Evolutionary conservation across 768 basidiomycete species (phyloP).

Genomic region (Hericium rajendrae): DNA sequence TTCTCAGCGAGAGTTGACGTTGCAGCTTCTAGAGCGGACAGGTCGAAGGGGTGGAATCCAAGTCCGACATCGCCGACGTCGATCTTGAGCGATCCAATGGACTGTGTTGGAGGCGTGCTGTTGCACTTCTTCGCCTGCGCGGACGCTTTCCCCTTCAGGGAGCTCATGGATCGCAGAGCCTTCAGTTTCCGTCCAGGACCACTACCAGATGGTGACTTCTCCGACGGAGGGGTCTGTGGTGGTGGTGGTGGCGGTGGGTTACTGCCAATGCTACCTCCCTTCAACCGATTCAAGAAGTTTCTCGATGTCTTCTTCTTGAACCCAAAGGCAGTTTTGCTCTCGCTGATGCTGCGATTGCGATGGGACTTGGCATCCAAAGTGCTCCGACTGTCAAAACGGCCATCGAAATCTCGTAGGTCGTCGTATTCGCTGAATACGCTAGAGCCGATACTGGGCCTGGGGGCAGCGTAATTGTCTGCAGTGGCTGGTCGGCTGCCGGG

Average conservation of each 20-base stretch:
- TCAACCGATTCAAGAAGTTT: conserved; percentile 59
- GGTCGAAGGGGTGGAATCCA: conserved; percentile 34
- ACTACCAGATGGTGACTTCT: conserved; percentile 24
- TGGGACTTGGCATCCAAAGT: conserved; percentile 45
- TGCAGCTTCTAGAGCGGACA: conserved; percentile 22
- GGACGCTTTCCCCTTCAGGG: conserved; percentile 50
- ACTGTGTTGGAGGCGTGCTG: conserved; percentile 36
- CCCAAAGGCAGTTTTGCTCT: conserved; percentile 24
- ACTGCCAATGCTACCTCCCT: conserved; percentile 27
- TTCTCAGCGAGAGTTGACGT: conserved; percentile 16
- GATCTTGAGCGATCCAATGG: conserved; percentile 44
- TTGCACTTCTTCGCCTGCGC: conserved; percentile 16
- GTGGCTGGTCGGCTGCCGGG: conserved; percentile 13
- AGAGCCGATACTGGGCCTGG: conserved; percentile 65
- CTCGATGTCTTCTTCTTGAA: conserved; percentile 52
- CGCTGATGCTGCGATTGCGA: conserved; percentile 22
- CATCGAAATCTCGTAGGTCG: conserved; percentile 79
- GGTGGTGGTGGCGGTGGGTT: conserved; percentile 24
- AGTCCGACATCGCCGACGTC: conserved; percentile 18
- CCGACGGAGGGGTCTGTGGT: conserved; percentile 33
- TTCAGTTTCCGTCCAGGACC: conserved; percentile 48
- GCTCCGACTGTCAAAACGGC: conserved; percentile 74
- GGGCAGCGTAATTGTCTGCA: conserved; percentile 28
- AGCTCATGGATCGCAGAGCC: conserved; percentile 73
- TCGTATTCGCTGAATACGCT: conserved; percentile 80